phyloP scores from a whole-genome alignment of 306 rosid species.

The Lathyrus aphaca region DNA sequence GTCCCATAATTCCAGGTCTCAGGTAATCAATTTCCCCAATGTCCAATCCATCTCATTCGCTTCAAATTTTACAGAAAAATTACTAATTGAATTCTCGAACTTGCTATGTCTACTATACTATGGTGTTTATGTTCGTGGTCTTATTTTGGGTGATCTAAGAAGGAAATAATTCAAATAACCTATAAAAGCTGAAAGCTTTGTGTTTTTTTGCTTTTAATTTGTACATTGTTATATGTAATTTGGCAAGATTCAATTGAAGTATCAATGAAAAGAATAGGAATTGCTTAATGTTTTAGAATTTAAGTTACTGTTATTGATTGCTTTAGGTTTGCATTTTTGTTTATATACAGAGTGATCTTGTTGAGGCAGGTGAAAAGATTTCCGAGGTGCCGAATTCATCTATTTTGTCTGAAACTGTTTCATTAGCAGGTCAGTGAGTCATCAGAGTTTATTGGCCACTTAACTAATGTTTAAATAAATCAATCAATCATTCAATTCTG shows the following conservation, averaged over 20 bases:
- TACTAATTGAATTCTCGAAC: not conserved
- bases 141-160: constrained; percentile 5
- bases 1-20: constrained; percentile 36
- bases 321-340: constrained; percentile 32
- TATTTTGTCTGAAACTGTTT: constrained; percentile 46
- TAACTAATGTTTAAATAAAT: constrained; percentile 33
- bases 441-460: constrained; percentile 16
- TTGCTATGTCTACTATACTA: not conserved
- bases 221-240: not conserved
- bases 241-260: constrained; percentile 31
- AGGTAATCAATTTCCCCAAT: constrained; percentile 33
- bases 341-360: constrained; percentile 52
- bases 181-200: constrained; percentile 4
- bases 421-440: constrained; percentile 53
- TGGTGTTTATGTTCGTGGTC: not conserved
- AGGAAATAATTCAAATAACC: not conserved
- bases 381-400: constrained; percentile 45
- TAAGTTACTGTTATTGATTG: constrained; percentile 30
- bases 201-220: not conserved
- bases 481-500: constrained; percentile 32
- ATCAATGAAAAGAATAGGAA: not conserved
- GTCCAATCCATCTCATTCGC: too few species aligned
- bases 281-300: constrained; percentile 29
- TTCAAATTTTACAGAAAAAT: too few species aligned
- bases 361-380: constrained; percentile 51